Base-by-base conservation (phyloP, 106 monocot genomes). In the Acorus calamus region DNA sequence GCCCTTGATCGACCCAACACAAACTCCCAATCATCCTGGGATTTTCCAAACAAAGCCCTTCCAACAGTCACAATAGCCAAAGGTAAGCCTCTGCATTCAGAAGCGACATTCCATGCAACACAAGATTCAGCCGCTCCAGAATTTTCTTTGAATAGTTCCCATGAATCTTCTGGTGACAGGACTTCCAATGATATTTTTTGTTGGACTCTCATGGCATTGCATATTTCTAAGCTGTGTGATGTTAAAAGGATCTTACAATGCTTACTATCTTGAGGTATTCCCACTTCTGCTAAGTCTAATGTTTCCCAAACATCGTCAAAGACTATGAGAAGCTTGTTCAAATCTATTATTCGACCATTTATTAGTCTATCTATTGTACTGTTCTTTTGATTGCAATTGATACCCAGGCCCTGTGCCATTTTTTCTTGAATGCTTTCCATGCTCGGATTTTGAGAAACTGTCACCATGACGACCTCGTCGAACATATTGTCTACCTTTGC, bases 11-110 rank as follows among this genome's bases (percentile, higher is more conserved):
- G 73, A 3, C 4, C 3, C 63, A 57, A 13, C 3, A 47, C 70
- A 65, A 56, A 51, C 5, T 71, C 64, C 76, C 76, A 77, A 5
- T 11, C 52, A 52, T 42, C 4, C 11, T 41, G 50, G 1, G 52
- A 44, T 5, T 53, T 9, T 10, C 14, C 14, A 51, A 42, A 59
- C 4, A 77, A 43, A 42, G 76, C 76, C 50, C 62, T 50, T 46
- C 71, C 76, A 53, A 77, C 64, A 12, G 71, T 71, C n/a, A 65
- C 70, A 52, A 77, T 10, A 50, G 73, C 73, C 9, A 74, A 52
- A 3, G 73, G 73, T 45, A 74, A 53, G 11, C 63, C 57, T 11
- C 65, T 64, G 43, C 72, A 73, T 44, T 73, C 72, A 42, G 13
- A 6, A 5, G 65, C 66, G 0, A 74, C 73, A 2, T 66, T 50